phyloP scores from a whole-genome alignment of 1,284 basidiomycete species.

The Lentinula novae-zelandiae region DNA sequence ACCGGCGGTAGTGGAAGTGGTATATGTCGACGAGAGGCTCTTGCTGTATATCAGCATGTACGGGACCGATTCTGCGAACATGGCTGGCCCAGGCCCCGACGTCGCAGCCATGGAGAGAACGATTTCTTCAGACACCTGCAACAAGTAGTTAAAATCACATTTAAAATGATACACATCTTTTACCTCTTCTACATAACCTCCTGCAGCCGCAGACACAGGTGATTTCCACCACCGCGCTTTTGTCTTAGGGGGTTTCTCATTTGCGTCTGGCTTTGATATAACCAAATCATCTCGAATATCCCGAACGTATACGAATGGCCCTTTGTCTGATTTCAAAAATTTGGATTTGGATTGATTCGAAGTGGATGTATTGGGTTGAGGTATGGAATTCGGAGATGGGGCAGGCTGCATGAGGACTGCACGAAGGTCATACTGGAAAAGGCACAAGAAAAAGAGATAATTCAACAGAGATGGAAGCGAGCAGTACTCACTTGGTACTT shows the following conservation, averaged over 20 bases:
- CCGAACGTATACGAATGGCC: neutral
- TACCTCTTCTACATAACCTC: neutral
- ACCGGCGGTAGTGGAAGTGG: neutral
- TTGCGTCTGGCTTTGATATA: neutral
- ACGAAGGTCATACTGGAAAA: neutral
- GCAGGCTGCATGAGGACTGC: conserved; percentile 3
- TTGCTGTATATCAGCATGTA: conserved; percentile 7
- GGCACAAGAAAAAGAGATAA: neutral
- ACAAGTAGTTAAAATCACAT: neutral
- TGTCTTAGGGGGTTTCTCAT: neutral
- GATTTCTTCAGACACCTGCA: neutral
- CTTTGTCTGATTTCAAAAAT: neutral
- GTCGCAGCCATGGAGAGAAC: neutral
- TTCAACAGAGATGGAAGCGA: neutral
- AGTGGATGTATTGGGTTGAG: neutral
- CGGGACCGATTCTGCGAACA: neutral
- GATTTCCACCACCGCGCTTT: neutral
- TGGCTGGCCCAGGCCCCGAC: neutral
- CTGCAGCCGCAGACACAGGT: neutral
- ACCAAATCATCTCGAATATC: neutral
- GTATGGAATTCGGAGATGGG: neutral
- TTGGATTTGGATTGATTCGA: neutral
- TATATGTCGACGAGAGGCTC: neutral
- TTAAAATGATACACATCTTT: neutral
- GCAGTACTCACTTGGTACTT: neutral